Percentiles rank a stretch among this genome's conserved stretches.
Evolutionary conservation across 2,329 filamentous ascomycete species (phyloP).

Genomic region (Talaromyces funiculosus): DNA sequence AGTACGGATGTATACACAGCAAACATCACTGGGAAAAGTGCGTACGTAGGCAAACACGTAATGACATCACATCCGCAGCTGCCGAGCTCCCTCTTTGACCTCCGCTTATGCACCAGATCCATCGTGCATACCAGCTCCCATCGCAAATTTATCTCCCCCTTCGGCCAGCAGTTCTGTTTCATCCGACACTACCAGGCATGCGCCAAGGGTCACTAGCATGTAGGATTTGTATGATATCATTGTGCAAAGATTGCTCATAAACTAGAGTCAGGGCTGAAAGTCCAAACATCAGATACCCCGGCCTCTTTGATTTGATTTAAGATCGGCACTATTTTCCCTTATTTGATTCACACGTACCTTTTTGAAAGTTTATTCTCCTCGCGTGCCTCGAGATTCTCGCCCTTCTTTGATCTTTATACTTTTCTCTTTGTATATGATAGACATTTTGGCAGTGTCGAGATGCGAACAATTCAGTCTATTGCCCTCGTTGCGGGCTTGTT

Average conservation of each 20-base stretch:
- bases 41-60: not conserved
- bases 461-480: slow-evolving; percentile 1
- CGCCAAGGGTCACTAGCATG: not conserved
- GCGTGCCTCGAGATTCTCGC: not conserved
- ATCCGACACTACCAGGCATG: too few species aligned
- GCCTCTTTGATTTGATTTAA: not conserved
- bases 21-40: not conserved
- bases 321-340: not conserved
- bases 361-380: not conserved
- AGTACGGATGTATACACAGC: too few species aligned
- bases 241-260: too few species aligned
- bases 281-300: not conserved
- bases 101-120: not conserved
- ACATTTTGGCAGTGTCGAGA: not conserved
- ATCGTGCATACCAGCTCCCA: not conserved
- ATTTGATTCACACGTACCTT: not conserved
- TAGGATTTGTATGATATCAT: not conserved
- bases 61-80: not conserved
- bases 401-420: not conserved
- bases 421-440: not conserved
- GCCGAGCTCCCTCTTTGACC: not conserved
- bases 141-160: not conserved
- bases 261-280: not conserved
- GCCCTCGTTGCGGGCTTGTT: slow-evolving; percentile 7
- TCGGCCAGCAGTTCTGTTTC: too few species aligned